Base-by-base conservation (phyloP, 2,329 filamentous ascomycete genomes). In the Trichoderma atrobrunneum region DNA sequence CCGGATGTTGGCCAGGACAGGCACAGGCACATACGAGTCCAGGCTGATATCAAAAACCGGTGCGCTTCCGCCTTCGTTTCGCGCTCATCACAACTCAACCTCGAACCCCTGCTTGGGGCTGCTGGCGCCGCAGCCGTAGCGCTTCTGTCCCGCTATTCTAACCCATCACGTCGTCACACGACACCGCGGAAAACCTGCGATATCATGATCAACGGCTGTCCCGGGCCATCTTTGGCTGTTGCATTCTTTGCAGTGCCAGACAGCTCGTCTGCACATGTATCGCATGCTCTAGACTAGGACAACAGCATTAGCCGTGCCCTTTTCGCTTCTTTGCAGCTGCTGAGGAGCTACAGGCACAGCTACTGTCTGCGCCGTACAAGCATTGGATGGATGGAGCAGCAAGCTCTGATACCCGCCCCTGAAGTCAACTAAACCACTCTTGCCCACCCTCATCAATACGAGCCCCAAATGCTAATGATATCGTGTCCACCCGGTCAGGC, bases 141-240 rank as follows among this genome's bases (percentile, higher is more conserved):
- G 63, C 59, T 71, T 60, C 54, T 57, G 70, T 72, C 70, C 70
- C 70, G 70, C 70, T 68, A 54, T 72, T 68, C 70, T 68, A 68
- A 51, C 64, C 64, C 70, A 72, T 72, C 70, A 69, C 64, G 65
- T 61, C 70, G 64, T 72, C 70, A 72, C 70, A 72, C 70, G 70
- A 72, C 64, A 69, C 62, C 43, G 59, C 70, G 54, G 34, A 61
- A 56, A 66, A 61, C 12, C 28, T 60, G 21, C 57, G 54, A 32
- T 54, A 66, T 71, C 70, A 54, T 24, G 70, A 59, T 71, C 36
- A 66, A 71, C 70, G 62, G 51, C 59, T 10, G 39, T 39, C 21
- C 51, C 64, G 64, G 48, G 24, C n/a, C 64, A 59, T 67, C 34
- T 63, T 63, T 39, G 21, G 36, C 14, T 24, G 7, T 39, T 14